Percentiles rank a stretch among this genome's conserved stretches.
Evolutionary conservation across 2,329 filamentous ascomycete species (phyloP).

Genomic region (Colletotrichum costaricense): DNA sequence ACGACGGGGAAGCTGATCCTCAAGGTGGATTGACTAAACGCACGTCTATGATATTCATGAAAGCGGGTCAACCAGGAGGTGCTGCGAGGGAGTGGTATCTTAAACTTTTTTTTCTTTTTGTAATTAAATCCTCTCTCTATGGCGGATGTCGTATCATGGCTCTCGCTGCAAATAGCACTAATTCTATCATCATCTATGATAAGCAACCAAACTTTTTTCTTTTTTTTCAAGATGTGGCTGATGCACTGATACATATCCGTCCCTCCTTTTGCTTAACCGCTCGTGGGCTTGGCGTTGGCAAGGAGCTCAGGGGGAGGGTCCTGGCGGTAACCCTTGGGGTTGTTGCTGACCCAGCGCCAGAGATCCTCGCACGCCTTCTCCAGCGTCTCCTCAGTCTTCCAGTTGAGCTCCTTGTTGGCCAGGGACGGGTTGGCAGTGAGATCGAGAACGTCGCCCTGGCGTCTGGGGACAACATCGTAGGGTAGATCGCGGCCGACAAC

Average conservation of each 20-base stretch:
- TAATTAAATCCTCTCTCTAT: conserved; percentile 15
- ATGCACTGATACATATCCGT: neutral
- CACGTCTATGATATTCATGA: neutral
- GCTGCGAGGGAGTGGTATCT: neutral
- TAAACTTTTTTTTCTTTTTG: conserved; percentile 10
- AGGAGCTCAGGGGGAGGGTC: conserved; percentile 87
- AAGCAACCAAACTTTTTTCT: neutral
- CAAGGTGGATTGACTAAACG: conserved; percentile 61
- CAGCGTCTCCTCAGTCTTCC: conserved; percentile 91
- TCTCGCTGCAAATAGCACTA: conserved; percentile 29
- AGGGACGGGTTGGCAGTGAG: conserved; percentile 91
- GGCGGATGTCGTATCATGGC: conserved; percentile 25
- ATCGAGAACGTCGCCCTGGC: conserved; percentile 92
- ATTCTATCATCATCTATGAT: conserved; percentile 24
- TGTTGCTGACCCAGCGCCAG: conserved; percentile 98
- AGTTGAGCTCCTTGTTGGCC: conserved; percentile 89
- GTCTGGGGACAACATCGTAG: conserved; percentile 86
- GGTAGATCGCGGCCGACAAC: conserved; percentile 87
- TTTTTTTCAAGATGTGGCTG: neutral
- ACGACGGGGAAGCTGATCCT: conserved; percentile 87
- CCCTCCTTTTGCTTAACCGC: neutral
- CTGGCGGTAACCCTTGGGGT: conserved; percentile 94
- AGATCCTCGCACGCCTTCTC: conserved; percentile 94
- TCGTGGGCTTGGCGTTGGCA: conserved; percentile 64
- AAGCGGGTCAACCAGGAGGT: neutral